These are phyloP conservation scores for Cryptosporidium viatorum DNA, from an alignment of 169 alveolate genomes.

Conservation along the genomic window DNA sequence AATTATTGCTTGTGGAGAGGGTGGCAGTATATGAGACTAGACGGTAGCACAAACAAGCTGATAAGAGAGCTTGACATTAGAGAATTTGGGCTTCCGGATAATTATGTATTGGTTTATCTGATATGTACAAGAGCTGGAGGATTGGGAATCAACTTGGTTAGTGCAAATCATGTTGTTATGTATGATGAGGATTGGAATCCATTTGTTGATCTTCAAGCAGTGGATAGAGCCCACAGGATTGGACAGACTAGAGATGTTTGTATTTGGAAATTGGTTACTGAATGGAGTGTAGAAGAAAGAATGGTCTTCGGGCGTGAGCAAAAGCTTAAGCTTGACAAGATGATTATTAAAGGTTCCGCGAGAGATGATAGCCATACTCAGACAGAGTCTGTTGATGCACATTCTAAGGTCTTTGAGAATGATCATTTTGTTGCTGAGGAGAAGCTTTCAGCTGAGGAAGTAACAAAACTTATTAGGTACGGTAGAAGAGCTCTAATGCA, in stretches of 20 bases:
- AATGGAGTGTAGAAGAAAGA: conserved; percentile 98
- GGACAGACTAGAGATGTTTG: conserved; percentile 98
- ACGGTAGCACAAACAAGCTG: conserved; percentile 90
- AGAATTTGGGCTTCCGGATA: conserved; percentile 87
- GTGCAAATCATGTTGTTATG: conserved; percentile 99
- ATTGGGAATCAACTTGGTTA: conserved; percentile 93
- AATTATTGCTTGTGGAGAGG: conserved; percentile 89
- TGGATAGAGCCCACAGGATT: conserved; percentile 98
- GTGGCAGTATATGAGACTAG: conserved; percentile 91
- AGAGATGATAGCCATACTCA: conserved; percentile 73
- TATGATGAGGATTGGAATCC: conserved; percentile 99
- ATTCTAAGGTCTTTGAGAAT: conserved; percentile 63
- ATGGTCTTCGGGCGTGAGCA: conserved; percentile 96
- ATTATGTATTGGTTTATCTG: conserved; percentile 86
- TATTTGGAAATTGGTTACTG: conserved; percentile 95
- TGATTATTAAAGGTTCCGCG: conserved; percentile 81
- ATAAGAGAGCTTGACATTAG: conserved; percentile 90
- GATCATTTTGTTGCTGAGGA: conserved; percentile 72
- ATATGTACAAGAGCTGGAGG: conserved; percentile 95
- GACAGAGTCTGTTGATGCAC: conserved; percentile 77
- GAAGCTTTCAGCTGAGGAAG: conserved; percentile 72
- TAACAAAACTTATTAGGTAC: conserved; percentile 52
- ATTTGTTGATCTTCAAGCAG: conserved; percentile 98
- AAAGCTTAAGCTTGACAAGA: conserved; percentile 88
- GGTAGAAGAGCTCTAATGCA: conserved; percentile 69